Base-by-base conservation (phyloP, 768 basidiomycete genomes). In the Mycena galopus region DNA sequence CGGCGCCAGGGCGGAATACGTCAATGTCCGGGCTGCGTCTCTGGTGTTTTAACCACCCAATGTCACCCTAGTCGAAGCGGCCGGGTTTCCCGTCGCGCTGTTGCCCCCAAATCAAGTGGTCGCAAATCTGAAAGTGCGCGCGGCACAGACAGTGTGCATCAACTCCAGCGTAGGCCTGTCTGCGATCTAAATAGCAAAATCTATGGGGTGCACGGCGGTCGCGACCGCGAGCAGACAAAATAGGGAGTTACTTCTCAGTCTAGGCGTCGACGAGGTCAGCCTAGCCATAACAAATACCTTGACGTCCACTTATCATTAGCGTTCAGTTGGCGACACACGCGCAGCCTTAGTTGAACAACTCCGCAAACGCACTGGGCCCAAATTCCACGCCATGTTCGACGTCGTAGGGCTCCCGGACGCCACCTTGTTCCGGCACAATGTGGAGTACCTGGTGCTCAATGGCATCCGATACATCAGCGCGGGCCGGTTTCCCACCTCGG, bases 211-310 rank as follows among this genome's bases (percentile, higher is more conserved):
- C 67, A 82, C 78, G 51, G 92, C 94, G 6, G 82, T 87, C 4
- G 88, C 88, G 0, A 88, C 86, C 37, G 91, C 91, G 10, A 93
- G 92, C 4, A 83, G 77, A 1, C 88, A 84, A 78, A 94, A 93
- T 71, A 86, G 88, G 47, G 83, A 84, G 7, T 88, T 89, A 58
- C 89, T 94, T 47, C 86, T 85, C 19, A 74, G 75, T 2, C 75
- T 91, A 33, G 94, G 94, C 27, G 93, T 90, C 4, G 94, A 94
- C 63, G 86, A 91, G 81, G 91, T 90, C n/a, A n/a, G n/a, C n/a
- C n/a, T n/a, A n/a, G n/a, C n/a, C n/a, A n/a, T n/a, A n/a, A n/a
- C n/a, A n/a, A n/a, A n/a, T n/a, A n/a, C n/a, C n/a, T n/a, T n/a
- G n/a, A n/a, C n/a, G n/a, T n/a, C n/a, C n/a, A 35, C 42, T 25